Evolutionary conservation across 2,329 filamentous ascomycete genomes (phyloP).

Genomic region (Anthostomella pinea): DNA sequence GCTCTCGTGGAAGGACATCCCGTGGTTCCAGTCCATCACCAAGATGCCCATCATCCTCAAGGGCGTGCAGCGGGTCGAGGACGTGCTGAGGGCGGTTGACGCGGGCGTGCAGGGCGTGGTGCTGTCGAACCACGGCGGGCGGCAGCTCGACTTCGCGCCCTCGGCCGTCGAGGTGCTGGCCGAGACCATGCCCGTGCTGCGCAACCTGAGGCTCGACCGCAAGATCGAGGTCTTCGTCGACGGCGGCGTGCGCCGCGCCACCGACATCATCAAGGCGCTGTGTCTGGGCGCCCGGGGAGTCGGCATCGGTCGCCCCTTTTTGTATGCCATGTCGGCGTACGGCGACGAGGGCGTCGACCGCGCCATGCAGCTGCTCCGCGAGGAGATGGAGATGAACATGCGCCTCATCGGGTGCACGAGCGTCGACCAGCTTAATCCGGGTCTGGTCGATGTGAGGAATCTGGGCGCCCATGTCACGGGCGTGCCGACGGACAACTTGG

Average conservation of each 20-base stretch:
- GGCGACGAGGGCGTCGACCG: constrained; percentile 83
- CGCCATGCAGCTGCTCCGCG: constrained; percentile 88
- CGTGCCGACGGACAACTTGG: constrained; percentile 48
- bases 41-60: constrained; percentile 95
- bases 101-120: constrained; percentile 84
- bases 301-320: constrained; percentile 89
- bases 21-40: constrained; percentile 89
- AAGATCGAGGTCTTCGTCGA: constrained; percentile 88
- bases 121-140: constrained; percentile 91
- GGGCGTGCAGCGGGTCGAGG: constrained; percentile 93
- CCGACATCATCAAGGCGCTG: constrained; percentile 92
- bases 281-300: constrained; percentile 90
- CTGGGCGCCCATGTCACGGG: constrained; percentile 53
- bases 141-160: constrained; percentile 88
- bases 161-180: constrained; percentile 88
- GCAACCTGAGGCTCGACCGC: constrained; percentile 68
- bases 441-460: constrained; percentile 74
- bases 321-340: constrained; percentile 95
- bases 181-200: constrained; percentile 86
- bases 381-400: constrained; percentile 99
- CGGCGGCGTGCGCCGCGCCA: constrained; percentile 83
- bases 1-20: constrained; percentile 90
- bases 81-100: constrained; percentile 84
- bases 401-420: constrained; percentile 77
- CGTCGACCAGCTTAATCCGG: constrained; percentile 75